phyloP scores from a whole-genome alignment of 345 rosid genomes.

The Tarenaya hassleriana region DNA sequence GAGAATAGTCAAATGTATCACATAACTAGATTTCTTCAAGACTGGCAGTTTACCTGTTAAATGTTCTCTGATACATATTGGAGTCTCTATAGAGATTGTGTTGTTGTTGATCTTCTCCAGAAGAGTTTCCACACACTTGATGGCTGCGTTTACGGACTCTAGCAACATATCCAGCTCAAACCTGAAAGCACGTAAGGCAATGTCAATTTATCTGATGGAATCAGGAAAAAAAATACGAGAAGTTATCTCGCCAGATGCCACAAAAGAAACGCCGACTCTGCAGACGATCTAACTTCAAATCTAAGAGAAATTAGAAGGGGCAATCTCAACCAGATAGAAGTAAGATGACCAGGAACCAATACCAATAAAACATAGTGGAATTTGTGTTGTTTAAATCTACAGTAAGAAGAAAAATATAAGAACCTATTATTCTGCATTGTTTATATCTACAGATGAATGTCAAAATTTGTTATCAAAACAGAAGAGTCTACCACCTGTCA shows the following conservation, averaged over 20 bases:
- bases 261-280: slow-evolving; percentile 2
- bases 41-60: slow-evolving; percentile 54
- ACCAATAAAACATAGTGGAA: not conserved
- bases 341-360: slow-evolving; percentile 8
- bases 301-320: slow-evolving; percentile 8
- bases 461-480: slow-evolving; percentile 9
- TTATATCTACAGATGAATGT: not conserved
- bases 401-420: too few species aligned
- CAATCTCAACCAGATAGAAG: not conserved
- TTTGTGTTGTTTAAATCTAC: not conserved
- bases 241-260: not conserved
- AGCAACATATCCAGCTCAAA: slow-evolving; percentile 97
- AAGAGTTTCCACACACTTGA: slow-evolving; percentile 75
- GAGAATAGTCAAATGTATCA: slow-evolving; percentile 4
- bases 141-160: slow-evolving; percentile 78
- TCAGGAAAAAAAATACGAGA: not conserved
- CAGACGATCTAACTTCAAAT: not conserved
- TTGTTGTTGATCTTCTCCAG: slow-evolving; percentile 70
- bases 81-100: slow-evolving; percentile 51
- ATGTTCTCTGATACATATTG: slow-evolving; percentile 66
- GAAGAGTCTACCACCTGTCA: slow-evolving; percentile 79
- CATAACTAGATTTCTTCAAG: slow-evolving; percentile 11
- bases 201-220: slow-evolving; percentile 16
- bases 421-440: too few species aligned
- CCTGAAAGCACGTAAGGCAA: slow-evolving; percentile 43